Percentiles rank a stretch among this genome's conserved stretches.
Evolutionary conservation across 371 early-diverging fungal species (phyloP).

Genomic region (Mucor lusitanicus): DNA sequence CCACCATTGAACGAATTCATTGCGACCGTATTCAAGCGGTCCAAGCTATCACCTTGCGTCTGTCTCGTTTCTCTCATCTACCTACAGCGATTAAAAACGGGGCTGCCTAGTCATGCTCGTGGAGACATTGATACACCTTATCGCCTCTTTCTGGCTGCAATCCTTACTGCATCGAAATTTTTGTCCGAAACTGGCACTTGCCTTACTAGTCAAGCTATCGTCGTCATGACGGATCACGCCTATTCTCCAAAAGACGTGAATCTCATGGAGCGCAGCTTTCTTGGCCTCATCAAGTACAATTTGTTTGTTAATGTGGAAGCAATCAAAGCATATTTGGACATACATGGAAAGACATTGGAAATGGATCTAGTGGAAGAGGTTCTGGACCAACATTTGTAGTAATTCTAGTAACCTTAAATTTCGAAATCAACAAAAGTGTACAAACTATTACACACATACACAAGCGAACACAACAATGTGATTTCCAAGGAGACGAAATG

Average conservation of each 20-base stretch:
- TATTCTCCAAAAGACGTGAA: conserved; percentile 67
- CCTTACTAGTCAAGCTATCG: conserved; percentile 60
- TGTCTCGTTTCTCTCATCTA: conserved; percentile 73
- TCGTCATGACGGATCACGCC: conserved; percentile 61
- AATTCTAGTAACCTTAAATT: conserved; percentile 2
- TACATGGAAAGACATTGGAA: conserved; percentile 47
- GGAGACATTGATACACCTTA: conserved; percentile 79
- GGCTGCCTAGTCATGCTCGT: conserved; percentile 64
- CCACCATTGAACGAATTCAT: conserved; percentile 48
- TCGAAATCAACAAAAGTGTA: conserved; percentile 3
- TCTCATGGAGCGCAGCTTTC: conserved; percentile 50
- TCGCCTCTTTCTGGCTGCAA: conserved; percentile 71
- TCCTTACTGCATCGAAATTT: conserved; percentile 71
- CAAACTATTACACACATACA: conserved; percentile 5
- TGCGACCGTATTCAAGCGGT: conserved; percentile 40
- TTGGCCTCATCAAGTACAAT: conserved; percentile 50
- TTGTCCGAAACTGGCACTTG: conserved; percentile 61
- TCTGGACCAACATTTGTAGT: conserved; percentile 21
- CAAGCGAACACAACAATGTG: conserved; percentile 11
- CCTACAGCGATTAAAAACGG: conserved; percentile 70
- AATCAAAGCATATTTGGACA: conserved; percentile 46
- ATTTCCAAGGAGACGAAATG: conserved; percentile 9
- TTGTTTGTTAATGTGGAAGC: conserved; percentile 47
- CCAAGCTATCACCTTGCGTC: conserved; percentile 44
- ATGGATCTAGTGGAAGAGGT: conserved; percentile 49